Evolutionary conservation across 2,329 filamentous ascomycete species (phyloP).

Genomic region (Diaporthe destruens): DNA sequence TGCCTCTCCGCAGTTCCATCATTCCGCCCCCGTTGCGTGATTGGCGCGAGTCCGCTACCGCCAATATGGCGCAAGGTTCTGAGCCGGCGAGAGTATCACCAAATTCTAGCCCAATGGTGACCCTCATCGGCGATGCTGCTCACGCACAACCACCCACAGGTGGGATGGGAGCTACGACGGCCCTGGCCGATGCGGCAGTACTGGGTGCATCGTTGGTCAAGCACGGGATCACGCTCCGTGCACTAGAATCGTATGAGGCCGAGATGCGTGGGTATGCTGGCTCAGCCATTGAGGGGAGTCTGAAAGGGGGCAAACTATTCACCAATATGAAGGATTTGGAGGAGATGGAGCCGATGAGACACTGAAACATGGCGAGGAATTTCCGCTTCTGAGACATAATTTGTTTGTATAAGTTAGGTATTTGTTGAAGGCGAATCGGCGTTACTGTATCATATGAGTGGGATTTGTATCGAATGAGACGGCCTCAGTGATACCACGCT

Average conservation of each 20-base stretch:
- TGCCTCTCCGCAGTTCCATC: slow-evolving; percentile 4
- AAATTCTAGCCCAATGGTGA: neutral
- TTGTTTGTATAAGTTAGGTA: rapidly evolving
- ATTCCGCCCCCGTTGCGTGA: neutral
- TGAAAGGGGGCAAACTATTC: slow-evolving; percentile 1
- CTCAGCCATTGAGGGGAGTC: neutral
- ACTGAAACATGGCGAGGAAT: neutral
- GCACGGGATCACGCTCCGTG: neutral
- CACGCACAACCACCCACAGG: slow-evolving; percentile 18
- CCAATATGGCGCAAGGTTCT: neutral
- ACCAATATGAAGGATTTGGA: slow-evolving; percentile 4
- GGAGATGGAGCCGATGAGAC: slow-evolving; percentile 16
- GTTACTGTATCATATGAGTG: too few relatives aligned
- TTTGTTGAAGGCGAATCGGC: neutral
- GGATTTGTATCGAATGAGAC: too few relatives aligned
- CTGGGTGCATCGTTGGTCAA: neutral
- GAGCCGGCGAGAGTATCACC: neutral
- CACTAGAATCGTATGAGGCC: neutral
- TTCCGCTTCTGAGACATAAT: neutral
- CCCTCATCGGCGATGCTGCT: slow-evolving; percentile 21
- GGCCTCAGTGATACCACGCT: neutral
- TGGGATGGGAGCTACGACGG: neutral
- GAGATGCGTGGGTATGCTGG: slow-evolving; percentile 8
- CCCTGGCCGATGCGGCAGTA: neutral
- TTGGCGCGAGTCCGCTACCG: neutral